phyloP scores from a whole-genome alignment of 2,329 filamentous ascomycete species.

The Penicillium sp. region DNA sequence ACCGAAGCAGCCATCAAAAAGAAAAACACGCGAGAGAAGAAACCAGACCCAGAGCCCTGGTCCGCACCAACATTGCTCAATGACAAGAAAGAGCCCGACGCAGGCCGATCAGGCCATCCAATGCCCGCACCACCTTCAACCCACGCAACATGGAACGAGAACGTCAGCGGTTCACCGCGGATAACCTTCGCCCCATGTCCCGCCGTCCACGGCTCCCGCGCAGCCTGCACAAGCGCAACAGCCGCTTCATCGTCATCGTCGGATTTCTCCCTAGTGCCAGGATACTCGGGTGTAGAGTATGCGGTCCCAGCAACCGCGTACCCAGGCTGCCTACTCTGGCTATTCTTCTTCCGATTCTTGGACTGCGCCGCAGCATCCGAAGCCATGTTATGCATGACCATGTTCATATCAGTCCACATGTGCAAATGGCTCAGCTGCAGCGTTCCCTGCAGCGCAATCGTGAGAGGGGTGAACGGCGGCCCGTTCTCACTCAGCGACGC shows the following conservation, averaged over 20 bases:
- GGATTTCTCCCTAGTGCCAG: slow-evolving; percentile 27
- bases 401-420: slow-evolving; percentile 81
- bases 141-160: slow-evolving; percentile 80
- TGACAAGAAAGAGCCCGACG: slow-evolving; percentile 15
- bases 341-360: slow-evolving; percentile 52
- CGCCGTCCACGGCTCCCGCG: slow-evolving; percentile 44
- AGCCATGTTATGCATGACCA: slow-evolving; percentile 62
- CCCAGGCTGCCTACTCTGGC: slow-evolving; percentile 48
- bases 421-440: slow-evolving; percentile 86
- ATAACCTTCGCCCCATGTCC: slow-evolving; percentile 60
- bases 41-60: slow-evolving; percentile 9
- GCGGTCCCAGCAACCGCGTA: slow-evolving; percentile 82
- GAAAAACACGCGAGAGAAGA: slow-evolving; percentile 32
- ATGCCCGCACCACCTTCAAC: slow-evolving; percentile 38
- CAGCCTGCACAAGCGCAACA: slow-evolving; percentile 37
- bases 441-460: slow-evolving; percentile 83
- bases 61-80: slow-evolving; percentile 5
- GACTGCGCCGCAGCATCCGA: slow-evolving; percentile 25
- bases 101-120: slow-evolving; percentile 27
- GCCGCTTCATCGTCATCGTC: slow-evolving; percentile 40
- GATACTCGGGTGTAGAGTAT: slow-evolving; percentile 70
- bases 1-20: slow-evolving; percentile 34
- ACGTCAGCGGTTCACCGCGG: slow-evolving; percentile 76
- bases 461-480: slow-evolving; percentile 60
- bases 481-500: slow-evolving; percentile 24